Conservation (phyloP, 1,139 yeast species). For the Blastobotrys arbuscula region DNA sequence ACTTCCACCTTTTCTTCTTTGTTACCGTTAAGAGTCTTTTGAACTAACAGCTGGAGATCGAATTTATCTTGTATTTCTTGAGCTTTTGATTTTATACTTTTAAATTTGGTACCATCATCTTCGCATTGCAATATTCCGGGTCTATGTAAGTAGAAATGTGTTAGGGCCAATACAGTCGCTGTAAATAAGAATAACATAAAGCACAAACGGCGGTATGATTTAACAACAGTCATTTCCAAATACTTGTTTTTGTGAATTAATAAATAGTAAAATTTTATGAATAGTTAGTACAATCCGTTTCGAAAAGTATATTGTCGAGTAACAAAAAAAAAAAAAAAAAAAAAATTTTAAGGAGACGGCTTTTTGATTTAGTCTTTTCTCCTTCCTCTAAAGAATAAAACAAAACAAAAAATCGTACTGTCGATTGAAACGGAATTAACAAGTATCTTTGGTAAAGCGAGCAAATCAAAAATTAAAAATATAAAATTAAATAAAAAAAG, state of each 20-base stretch:
- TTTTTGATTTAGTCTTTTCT: no score
- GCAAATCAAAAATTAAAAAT: neutral
- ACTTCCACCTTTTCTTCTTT: neutral
- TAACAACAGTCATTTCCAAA: neutral
- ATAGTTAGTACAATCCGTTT: no score
- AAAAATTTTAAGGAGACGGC: no score
- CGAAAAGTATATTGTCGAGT: no score
- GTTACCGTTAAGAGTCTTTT: neutral
- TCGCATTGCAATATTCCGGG: neutral
- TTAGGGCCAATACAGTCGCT: neutral
- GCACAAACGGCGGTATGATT: conserved; percentile 3
- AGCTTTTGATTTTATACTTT: neutral
- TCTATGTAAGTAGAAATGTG: neutral
- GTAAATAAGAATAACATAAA: neutral
- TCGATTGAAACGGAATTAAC: no score
- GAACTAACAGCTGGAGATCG: neutral
- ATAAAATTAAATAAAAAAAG: neutral
- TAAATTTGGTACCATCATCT: neutral
- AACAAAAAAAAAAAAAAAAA: neutral
- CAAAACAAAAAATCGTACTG: no score
- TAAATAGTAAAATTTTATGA: no score
- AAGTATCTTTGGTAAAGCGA: no score
- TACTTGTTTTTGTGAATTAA: neutral
- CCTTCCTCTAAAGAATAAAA: no score
- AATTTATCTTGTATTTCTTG: neutral